Base-by-base conservation (phyloP, 2,329 filamentous ascomycete genomes). In the Pestalotiopsis fici region DNA sequence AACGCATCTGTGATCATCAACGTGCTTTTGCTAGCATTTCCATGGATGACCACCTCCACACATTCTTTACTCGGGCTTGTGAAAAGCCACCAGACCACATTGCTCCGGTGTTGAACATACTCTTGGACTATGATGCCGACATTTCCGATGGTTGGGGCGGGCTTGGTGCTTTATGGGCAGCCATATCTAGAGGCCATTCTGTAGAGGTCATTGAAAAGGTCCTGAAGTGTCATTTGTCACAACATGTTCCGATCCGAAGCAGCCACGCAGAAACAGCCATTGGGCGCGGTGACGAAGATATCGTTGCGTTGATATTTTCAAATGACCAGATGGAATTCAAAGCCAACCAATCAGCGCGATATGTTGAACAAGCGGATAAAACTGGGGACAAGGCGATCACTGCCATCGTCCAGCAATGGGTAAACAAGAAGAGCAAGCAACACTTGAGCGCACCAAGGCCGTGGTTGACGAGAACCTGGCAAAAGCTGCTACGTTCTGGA, bases 1-100 rank as follows among this genome's bases (percentile, higher is more conserved):
- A 60, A 39, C n/a, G 27, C 25, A 21, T 60, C 59, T 60, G 59
- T 39, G 21, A 39, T 27, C 59, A 60, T 60, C 25, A 60, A 4
- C 59, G 18, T n/a, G 21, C 27, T 31, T 60, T 60, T 23, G 59
- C 59, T 9, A 35, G 31, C 31, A 18, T 60, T 21, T 28, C 59
- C 31, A 60, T 60, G 59, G 59, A 60, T 39, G 21, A 60, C 31
- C 27, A 39, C 59, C 31, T 60, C 31, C 59, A 39, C 59, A 60
- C 59, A 35, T 60, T 60, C 59, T 60, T 60, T 31, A 60, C 59
- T 31, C 27, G 5, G 31, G 59, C 59, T 28, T 60, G 59, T 60
- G 59, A 60, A 31, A 15, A 60, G 21, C 59, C 59, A 37, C 59
- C 59, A 35, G 31, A 35, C 25, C 25, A 37, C 12, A 60, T 60